Base-by-base conservation (phyloP, 768 basidiomycete genomes). In the Rubroboletus pulcherrimus region DNA sequence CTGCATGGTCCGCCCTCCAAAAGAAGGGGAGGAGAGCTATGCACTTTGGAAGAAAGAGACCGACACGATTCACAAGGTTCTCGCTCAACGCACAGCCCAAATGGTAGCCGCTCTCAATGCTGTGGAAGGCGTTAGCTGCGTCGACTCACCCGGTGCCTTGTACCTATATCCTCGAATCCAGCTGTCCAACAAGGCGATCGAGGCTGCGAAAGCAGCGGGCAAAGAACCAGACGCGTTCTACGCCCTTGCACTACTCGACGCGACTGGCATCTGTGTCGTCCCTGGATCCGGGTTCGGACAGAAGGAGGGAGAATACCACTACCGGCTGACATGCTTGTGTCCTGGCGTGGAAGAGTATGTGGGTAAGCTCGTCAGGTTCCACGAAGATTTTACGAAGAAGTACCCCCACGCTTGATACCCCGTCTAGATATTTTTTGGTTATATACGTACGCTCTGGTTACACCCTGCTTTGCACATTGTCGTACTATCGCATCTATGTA, bases 271-370 rank as follows among this genome's bases (percentile, higher is more conserved):
- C 59, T 97, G 94, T 65, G 90, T 91, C 21, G 91, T 98, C 5
- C 91, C 94, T 6, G 96, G 96, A 0, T 87, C 85, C 46, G 96
- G 96, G 1, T 99, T 99, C 69, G 95, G 95, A 5, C 95, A 98
- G 76, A 87, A 81, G 73, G 85, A 89, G 48, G 93, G 89, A 26
- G 88, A 94, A 66, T 86, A 85, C 73, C 96, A 99, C 73, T 88
- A 97, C 68, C 77, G 96, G 35, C 74, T 98, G 69, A 99, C 97
- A 8, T 97, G 96, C 64, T 74, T 98, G 61, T 97, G 94, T 65
- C 94, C 93, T 3, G 93, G 92, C 39, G 91, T 93, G 17, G 95
- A 96, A 43, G 93, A 94, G 64, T 98, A 94, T 68, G 89, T 96
- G 9, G 78, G 79, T 34, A 87, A 91, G 66, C 77, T 98, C 45